A percentile compares a stretch with the other conserved stretches of the same genome.
Conservation (phyloP, 768 basidiomycete species). For the Suillus luteus region DNA sequence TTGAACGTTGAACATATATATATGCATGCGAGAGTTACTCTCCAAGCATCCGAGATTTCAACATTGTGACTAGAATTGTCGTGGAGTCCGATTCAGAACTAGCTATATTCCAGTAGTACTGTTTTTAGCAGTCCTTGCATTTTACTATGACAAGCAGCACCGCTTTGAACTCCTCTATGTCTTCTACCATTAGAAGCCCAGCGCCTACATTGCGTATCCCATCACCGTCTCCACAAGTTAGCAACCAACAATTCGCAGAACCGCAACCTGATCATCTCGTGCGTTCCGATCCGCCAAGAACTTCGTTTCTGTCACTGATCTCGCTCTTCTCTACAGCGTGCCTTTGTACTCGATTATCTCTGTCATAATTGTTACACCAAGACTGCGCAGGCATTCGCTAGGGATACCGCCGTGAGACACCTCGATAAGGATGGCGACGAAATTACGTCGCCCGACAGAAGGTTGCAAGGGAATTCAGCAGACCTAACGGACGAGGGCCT, state of each 20-base stretch:
- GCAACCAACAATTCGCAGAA: slow-evolving; percentile 31
- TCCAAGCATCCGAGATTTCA: not conserved
- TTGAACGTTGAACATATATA: not conserved
- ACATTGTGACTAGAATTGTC: not conserved
- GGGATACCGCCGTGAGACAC: slow-evolving; percentile 61
- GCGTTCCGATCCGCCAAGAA: slow-evolving; percentile 17
- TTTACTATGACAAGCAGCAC: not conserved
- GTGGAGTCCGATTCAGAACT: not conserved
- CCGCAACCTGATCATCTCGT: slow-evolving; percentile 50
- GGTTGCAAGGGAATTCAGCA: slow-evolving; percentile 21
- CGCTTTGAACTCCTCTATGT: not conserved
- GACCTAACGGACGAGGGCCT: slow-evolving; percentile 43
- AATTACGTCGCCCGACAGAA: slow-evolving; percentile 36
- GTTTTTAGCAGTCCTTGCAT: not conserved
- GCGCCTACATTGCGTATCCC: not conserved
- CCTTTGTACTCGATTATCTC: slow-evolving; percentile 76
- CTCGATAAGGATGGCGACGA: slow-evolving; percentile 76
- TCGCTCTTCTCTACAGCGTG: slow-evolving; percentile 43
- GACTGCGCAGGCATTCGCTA: slow-evolving; percentile 68
- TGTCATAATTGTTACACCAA: slow-evolving; percentile 71
- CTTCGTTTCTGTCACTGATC: not conserved
- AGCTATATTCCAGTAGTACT: not conserved
- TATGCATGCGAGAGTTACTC: not conserved
- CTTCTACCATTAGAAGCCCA: slow-evolving; percentile 3
- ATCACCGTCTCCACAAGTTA: slow-evolving; percentile 4